A percentile compares a stretch with the other conserved stretches of the same genome.
Evolutionary conservation across 1,139 yeast genomes (phyloP).

Genomic region (Schizosaccharomyces versatilis): DNA sequence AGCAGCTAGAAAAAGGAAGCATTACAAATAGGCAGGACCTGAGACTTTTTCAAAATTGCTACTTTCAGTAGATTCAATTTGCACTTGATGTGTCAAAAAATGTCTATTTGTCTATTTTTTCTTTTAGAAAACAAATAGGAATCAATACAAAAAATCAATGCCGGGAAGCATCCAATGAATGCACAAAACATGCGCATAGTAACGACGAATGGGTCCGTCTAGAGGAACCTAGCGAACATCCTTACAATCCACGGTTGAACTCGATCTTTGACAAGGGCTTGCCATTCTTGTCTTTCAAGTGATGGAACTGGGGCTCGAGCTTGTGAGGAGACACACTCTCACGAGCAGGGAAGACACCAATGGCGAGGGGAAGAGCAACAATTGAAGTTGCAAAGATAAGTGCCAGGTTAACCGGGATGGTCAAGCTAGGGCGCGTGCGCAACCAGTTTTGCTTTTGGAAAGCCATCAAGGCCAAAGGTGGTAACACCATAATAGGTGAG

Average conservation of each 20-base stretch:
- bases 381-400: slow-evolving; percentile 68
- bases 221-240: neutral
- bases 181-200: neutral
- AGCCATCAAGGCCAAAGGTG: slow-evolving; percentile 61
- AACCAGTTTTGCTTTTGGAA: slow-evolving; percentile 36
- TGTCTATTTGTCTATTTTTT: neutral
- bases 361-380: slow-evolving; percentile 75
- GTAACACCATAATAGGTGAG: slow-evolving; percentile 89
- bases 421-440: slow-evolving; percentile 34
- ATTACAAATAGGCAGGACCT: too few relatives aligned
- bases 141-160: neutral
- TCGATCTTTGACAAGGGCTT: slow-evolving; percentile 37
- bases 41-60: too few relatives aligned
- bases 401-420: slow-evolving; percentile 56
- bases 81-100: neutral
- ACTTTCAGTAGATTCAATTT: too few relatives aligned
- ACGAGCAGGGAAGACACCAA: slow-evolving; percentile 86
- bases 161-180: neutral
- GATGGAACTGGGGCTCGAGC: slow-evolving; percentile 43
- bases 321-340: slow-evolving; percentile 34
- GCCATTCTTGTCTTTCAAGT: slow-evolving; percentile 42
- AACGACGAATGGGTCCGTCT: neutral
- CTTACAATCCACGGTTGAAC: slow-evolving; percentile 82
- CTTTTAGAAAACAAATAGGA: neutral
- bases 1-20: too few relatives aligned